Evolutionary conservation across 148 eudicot genomes (phyloP).

Genomic region (Dysphania ambrosioides): DNA sequence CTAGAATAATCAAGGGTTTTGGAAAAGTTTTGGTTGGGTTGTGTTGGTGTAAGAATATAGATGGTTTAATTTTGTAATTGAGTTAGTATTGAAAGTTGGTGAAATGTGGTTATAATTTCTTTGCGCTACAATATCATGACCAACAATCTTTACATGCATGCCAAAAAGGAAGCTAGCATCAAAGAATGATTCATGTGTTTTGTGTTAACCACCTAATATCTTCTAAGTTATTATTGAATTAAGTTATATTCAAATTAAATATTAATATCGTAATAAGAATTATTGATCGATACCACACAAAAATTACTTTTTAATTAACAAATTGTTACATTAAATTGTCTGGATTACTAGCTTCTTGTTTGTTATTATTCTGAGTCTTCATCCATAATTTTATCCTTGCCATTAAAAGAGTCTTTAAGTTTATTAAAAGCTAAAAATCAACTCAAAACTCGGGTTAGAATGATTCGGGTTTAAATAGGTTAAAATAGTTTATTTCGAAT

Average conservation of each 20-base stretch:
- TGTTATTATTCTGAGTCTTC: too few species aligned
- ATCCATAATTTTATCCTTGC: too few species aligned
- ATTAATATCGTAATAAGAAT: too few species aligned
- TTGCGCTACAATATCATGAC: background rate
- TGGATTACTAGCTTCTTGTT: too few species aligned
- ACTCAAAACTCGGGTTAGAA: too few species aligned
- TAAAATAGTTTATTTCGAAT: too few species aligned
- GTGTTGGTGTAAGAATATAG: background rate
- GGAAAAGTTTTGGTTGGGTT: background rate
- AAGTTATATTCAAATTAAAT: background rate
- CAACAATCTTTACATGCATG: constrained; percentile 22
- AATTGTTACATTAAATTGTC: too few species aligned
- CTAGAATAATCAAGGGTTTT: background rate
- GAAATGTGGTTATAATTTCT: constrained; percentile 1
- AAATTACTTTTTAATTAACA: background rate
- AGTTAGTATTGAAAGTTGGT: too few species aligned
- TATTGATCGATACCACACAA: background rate
- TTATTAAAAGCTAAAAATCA: too few species aligned
- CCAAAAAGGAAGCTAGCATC: background rate
- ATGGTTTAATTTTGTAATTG: background rate
- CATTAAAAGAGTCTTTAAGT: too few species aligned
- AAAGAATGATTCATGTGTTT: constrained; percentile 9
- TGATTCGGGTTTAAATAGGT: too few species aligned
- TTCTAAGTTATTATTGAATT: background rate
- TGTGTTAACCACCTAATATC: constrained; percentile 1